Conservation (phyloP, 352 stramenopile genomes). For the Globisporangium camurandrum region DNA sequence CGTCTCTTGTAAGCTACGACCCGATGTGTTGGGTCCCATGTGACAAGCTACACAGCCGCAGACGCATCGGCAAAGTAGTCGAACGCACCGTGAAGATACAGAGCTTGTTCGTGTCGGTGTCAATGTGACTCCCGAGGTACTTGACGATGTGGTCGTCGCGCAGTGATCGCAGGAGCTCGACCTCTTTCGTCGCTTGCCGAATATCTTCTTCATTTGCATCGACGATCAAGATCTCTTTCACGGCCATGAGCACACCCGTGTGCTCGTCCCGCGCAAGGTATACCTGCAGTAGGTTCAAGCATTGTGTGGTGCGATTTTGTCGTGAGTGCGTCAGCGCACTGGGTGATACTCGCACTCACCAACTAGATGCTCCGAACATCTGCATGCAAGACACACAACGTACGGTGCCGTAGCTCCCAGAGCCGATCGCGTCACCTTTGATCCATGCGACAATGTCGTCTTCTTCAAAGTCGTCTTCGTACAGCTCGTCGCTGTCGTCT, state of each 20-base stretch:
- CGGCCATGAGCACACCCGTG: conserved; percentile 82
- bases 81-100: conserved; percentile 72
- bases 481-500: conserved; percentile 15
- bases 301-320: too few species aligned
- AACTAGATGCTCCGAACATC: not conserved
- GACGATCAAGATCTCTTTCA: conserved; percentile 52
- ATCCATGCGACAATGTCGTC: conserved; percentile 54
- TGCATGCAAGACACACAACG: not conserved
- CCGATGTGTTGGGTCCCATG: too few species aligned
- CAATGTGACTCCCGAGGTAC: conserved; percentile 86
- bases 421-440: conserved; percentile 44
- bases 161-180: conserved; percentile 83
- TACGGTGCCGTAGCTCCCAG: conserved; percentile 61
- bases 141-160: conserved; percentile 90
- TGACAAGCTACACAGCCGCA: too few species aligned
- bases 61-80: too few species aligned
- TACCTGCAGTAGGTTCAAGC: conserved; percentile 29
- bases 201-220: conserved; percentile 35
- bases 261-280: conserved; percentile 88
- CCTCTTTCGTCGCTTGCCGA: conserved; percentile 49
- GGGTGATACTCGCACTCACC: not conserved
- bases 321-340: too few species aligned
- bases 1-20: too few species aligned
- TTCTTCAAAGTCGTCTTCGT: conserved; percentile 34
- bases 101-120: conserved; percentile 52